Evolutionary conservation across 306 rosid species (phyloP).

Genomic region (Castanopsis chinensis): DNA sequence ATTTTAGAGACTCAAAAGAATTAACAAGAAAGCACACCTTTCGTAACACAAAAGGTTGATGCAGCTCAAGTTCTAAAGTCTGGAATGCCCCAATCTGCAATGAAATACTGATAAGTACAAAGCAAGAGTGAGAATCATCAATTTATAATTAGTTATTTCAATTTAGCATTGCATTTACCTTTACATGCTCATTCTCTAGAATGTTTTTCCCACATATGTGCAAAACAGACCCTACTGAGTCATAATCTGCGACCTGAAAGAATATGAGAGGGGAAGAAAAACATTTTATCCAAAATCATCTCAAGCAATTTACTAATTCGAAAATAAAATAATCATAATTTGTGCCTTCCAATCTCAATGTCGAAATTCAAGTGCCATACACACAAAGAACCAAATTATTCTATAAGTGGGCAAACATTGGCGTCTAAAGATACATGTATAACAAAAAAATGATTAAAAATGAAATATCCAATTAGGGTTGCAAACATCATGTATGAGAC

Average conservation of each 20-base stretch:
- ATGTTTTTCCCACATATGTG: conserved; percentile 89
- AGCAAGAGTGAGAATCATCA: not conserved
- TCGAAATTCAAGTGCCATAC: not conserved
- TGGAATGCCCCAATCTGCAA: conserved; percentile 89
- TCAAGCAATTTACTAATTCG: not conserved
- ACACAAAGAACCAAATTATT: not conserved
- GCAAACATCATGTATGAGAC: not conserved
- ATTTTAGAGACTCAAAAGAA: not conserved
- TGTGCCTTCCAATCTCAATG: not conserved
- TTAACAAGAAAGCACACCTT: conserved; percentile 45
- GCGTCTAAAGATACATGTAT: not conserved
- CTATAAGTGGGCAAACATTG: not conserved
- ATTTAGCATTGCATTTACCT: conserved; percentile 46
- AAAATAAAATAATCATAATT: not conserved
- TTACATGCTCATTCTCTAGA: conserved; percentile 82
- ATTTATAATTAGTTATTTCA: not conserved
- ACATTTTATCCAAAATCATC: not conserved
- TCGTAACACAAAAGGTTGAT: conserved; percentile 90
- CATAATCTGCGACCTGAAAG: conserved; percentile 82
- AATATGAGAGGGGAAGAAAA: not conserved
- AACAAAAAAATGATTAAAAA: not conserved
- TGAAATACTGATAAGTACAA: conserved; percentile 21
- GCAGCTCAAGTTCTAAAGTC: conserved; percentile 91
- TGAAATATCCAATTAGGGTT: not conserved
- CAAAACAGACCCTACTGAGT: conserved; percentile 72